Evolutionary conservation across 1,284 basidiomycete genomes (phyloP).

Genomic region (Leccinum ponderosum): DNA sequence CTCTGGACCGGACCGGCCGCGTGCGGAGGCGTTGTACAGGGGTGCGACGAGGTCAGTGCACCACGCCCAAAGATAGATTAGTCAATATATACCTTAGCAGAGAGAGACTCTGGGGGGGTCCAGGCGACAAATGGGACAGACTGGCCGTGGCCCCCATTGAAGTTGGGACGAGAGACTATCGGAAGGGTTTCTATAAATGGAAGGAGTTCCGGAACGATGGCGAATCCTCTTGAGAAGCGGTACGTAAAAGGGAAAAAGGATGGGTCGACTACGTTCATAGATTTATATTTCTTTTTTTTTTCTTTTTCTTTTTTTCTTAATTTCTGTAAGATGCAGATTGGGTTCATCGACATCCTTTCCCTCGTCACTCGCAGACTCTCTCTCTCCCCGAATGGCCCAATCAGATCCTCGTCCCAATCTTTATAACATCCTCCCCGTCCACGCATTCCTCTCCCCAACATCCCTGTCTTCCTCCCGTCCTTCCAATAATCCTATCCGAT

Average conservation of each 20-base stretch:
- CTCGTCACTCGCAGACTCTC: neutral
- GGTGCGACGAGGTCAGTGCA: neutral
- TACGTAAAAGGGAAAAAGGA: conserved; percentile 17
- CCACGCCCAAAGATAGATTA: conserved; percentile 5
- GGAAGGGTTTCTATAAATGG: conserved; percentile 13
- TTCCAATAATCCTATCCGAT: conserved; percentile 3
- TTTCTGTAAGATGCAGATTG: conserved; percentile 21
- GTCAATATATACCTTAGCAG: too few species aligned
- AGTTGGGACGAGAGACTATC: neutral
- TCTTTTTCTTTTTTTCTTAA: neutral
- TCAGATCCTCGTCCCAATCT: conserved; percentile 26
- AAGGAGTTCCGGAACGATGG: conserved; percentile 6
- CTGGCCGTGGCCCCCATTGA: neutral
- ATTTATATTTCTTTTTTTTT: neutral
- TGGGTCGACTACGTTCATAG: neutral
- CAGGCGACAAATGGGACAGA: neutral
- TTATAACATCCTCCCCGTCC: conserved; percentile 26
- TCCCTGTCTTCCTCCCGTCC: neutral
- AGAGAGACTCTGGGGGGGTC: neutral
- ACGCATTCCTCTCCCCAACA: conserved; percentile 7
- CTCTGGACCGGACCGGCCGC: neutral
- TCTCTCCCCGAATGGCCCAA: conserved; percentile 12
- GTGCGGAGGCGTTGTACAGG: neutral
- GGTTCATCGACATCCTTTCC: conserved; percentile 20
- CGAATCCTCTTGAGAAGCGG: conserved; percentile 24